Conservation (phyloP, 495 filamentous ascomycete species). For the Trichoderma erinaceum region DNA sequence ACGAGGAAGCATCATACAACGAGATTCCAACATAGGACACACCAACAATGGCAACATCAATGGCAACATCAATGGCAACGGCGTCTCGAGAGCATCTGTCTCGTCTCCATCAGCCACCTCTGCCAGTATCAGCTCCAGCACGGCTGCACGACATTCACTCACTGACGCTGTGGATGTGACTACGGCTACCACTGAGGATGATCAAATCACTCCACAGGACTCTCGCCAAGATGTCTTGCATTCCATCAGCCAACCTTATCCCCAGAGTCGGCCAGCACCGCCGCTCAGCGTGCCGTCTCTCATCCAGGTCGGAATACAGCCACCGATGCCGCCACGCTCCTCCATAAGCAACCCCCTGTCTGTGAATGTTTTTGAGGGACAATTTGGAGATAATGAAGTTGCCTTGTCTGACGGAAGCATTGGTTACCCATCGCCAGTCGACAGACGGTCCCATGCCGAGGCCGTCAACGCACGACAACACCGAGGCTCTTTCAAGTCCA, state of each 20-base stretch:
- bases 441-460: neutral
- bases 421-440: constrained; percentile 16
- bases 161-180: neutral
- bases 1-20: neutral
- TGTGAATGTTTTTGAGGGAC: neutral
- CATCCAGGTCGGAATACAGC: neutral
- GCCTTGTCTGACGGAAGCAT: constrained; percentile 14
- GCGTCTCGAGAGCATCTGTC: neutral
- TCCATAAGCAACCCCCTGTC: neutral
- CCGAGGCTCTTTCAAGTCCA: constrained; percentile 11
- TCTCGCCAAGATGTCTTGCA: neutral
- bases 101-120: constrained; percentile 8
- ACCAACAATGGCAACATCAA: neutral
- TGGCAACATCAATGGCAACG: neutral
- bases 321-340: neutral
- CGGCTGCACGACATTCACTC: neutral
- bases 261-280: neutral
- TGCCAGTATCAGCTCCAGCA: constrained; percentile 3
- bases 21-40: neutral
- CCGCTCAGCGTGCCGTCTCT: constrained; percentile 12
- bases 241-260: neutral
- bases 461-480: neutral
- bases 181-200: neutral
- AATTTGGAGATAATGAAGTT: neutral
- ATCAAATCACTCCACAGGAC: neutral